A percentile compares a stretch with the other conserved stretches of the same genome.
Evolutionary conservation across 83 land plant genomes (phyloP).

Genomic region (Picea abies): DNA sequence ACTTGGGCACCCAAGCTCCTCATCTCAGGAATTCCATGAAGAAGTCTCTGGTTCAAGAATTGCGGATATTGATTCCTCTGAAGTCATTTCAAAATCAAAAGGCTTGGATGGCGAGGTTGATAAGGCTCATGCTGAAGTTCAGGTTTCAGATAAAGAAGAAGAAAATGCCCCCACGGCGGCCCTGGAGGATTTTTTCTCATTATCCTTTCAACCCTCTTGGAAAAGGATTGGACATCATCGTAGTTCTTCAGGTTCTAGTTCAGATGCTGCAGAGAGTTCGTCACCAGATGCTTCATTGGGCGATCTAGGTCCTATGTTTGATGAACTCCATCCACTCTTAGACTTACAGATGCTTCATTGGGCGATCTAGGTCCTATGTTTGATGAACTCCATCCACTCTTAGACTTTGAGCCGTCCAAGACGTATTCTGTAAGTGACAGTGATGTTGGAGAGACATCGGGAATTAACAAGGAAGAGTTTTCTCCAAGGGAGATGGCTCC

Average conservation of each 20-base stretch:
- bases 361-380: conserved; percentile 65
- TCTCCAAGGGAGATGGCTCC: conserved; percentile 20
- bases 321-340: conserved; percentile 74
- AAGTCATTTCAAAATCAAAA: not conserved
- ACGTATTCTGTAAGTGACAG: conserved; percentile 7
- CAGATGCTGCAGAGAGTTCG: conserved; percentile 51
- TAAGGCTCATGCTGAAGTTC: not conserved
- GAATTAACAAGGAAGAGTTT: conserved; percentile 12
- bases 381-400: conserved; percentile 73
- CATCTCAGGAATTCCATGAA: not conserved
- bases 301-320: conserved; percentile 64
- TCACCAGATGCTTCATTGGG: conserved; percentile 79
- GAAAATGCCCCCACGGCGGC: not conserved
- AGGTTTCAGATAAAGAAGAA: conserved; percentile 13
- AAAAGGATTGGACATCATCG: conserved; percentile 21
- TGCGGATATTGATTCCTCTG: not conserved
- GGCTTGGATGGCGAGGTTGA: not conserved
- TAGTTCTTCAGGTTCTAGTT: conserved; percentile 43
- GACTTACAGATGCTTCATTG: conserved; percentile 73
- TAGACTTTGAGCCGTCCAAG: conserved; percentile 30
- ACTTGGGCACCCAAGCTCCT: not conserved
- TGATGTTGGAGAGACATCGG: conserved; percentile 8
- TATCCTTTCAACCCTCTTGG: conserved; percentile 10
- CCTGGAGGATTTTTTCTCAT: conserved; percentile 7
- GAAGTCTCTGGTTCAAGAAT: not conserved